Base-by-base conservation (phyloP, 1,284 basidiomycete genomes). In the Sporisorium exsertum region DNA sequence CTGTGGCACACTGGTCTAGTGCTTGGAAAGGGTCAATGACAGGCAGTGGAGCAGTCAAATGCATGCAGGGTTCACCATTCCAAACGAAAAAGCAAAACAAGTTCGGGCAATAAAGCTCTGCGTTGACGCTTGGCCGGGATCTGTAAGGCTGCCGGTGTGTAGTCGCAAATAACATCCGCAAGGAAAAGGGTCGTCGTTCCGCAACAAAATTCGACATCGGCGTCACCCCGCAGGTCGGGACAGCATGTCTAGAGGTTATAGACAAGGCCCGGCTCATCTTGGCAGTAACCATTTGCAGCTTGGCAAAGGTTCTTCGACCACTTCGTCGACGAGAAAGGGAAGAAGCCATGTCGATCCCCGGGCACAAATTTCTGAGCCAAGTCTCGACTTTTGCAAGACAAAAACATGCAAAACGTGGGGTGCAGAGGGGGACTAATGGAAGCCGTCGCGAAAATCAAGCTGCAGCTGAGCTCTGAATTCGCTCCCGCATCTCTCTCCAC, bases 51-150 rank as follows among this genome's bases (percentile, higher is more conserved):
- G 51, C 55, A 54, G 29, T 26, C 16, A 33, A n/a, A 49, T 69
- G 66, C 66, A 63, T 26, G 60, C 63, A 69, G 66, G 66, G 66
- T 69, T 69, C 60, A 58, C 49, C 16, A 8, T 15, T 35, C 37
- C 37, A n/a, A 16, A 26, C 8, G 9, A 24, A 24, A 46, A 26
- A 3, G 13, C n/a, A 46, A 26, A 46, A 47, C 12, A 49, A 29
- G 8, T n/a, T 16, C 37, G 18, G 18, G 18, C 37, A 40, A 40
- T 35, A 32, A 10, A 7, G 35, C 35, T 35, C 18, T n/a, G 37
- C n/a, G n/a, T n/a, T n/a, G n/a, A n/a, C n/a, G n/a, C n/a, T 32
- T 5, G 29, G 29, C 29, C 37, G 37, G 37, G 37, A 40, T 40
- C 37, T 40, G 37, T 16, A 40, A 35, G 13, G 15, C 16, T 40